A percentile compares a stretch with the other conserved stretches of the same genome.
Evolutionary conservation across 768 basidiomycete species (phyloP).

Genomic region (Leccinum arenicola): DNA sequence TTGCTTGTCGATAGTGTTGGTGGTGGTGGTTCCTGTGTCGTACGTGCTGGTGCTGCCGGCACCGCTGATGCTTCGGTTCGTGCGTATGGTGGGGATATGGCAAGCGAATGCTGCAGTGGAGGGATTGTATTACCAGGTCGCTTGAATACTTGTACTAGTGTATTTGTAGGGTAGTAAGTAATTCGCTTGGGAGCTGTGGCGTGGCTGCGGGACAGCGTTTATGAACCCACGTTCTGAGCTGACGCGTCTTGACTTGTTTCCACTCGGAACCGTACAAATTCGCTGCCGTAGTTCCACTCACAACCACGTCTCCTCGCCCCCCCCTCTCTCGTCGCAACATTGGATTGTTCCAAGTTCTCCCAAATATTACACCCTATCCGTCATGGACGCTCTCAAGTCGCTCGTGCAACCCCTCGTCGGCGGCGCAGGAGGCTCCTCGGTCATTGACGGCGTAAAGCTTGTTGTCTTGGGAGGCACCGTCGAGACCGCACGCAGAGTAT

Average conservation of each 20-base stretch:
- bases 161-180: not conserved
- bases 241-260: slow-evolving; percentile 39
- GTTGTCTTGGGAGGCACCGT: slow-evolving; percentile 87
- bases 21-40: slow-evolving; percentile 56
- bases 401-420: slow-evolving; percentile 79
- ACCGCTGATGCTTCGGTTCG: slow-evolving; percentile 62
- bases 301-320: slow-evolving; percentile 23
- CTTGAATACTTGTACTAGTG: slow-evolving; percentile 14
- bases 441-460: slow-evolving; percentile 88
- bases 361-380: slow-evolving; percentile 18
- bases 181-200: slow-evolving; percentile 29
- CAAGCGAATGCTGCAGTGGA: slow-evolving; percentile 83
- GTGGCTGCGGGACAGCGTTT: slow-evolving; percentile 20
- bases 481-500: slow-evolving; percentile 79
- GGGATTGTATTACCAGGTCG: slow-evolving; percentile 48
- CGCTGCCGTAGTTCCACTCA: slow-evolving; percentile 17
- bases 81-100: slow-evolving; percentile 71
- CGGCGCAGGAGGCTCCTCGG: slow-evolving; percentile 69
- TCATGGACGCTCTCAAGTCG: slow-evolving; percentile 80
- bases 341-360: slow-evolving; percentile 34
- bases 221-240: slow-evolving; percentile 30
- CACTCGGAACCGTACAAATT: slow-evolving; percentile 9
- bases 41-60: slow-evolving; percentile 63
- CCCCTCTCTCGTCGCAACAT: slow-evolving; percentile 31
- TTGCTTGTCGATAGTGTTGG: slow-evolving; percentile 51